These are phyloP conservation scores for Ceriops decandra DNA, from an alignment of 345 rosid genomes.

Conservation along the genomic window DNA sequence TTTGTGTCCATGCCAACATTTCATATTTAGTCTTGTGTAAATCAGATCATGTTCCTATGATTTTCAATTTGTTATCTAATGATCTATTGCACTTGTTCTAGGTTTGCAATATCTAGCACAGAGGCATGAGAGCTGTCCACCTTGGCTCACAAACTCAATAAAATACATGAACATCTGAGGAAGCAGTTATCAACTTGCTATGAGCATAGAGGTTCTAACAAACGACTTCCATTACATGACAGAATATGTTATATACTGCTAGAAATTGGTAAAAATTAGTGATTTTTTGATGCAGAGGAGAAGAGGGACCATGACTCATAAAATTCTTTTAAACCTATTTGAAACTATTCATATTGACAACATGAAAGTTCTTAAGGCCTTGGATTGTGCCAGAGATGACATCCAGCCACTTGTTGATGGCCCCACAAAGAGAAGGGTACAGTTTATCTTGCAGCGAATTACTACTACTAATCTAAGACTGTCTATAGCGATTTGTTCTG, in stretches of 20 bases:
- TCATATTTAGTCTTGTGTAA: background rate
- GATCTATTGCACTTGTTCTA: slow-evolving; percentile 14
- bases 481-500: background rate
- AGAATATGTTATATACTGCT: background rate
- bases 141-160: slow-evolving; percentile 61
- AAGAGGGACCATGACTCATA: slow-evolving; percentile 46
- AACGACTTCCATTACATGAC: background rate
- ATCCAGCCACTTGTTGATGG: slow-evolving; percentile 58
- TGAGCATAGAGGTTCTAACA: slow-evolving; percentile 42
- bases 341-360: slow-evolving; percentile 47
- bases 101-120: slow-evolving; percentile 45
- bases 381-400: slow-evolving; percentile 57
- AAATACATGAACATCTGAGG: slow-evolving; percentile 51
- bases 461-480: background rate
- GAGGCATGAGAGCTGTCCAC: slow-evolving; percentile 69
- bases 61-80: background rate
- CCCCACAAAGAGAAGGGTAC: slow-evolving; percentile 51
- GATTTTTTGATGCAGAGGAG: slow-evolving; percentile 39
- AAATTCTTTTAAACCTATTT: slow-evolving; percentile 37
- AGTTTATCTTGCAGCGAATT: background rate
- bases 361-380: slow-evolving; percentile 69
- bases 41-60: background rate
- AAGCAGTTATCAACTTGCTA: slow-evolving; percentile 48
- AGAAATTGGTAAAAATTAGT: background rate
- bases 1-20: background rate